These are phyloP conservation scores for Escallonia herrerae DNA, from an alignment of 129 eudicot genomes.

Conservation along the genomic window DNA sequence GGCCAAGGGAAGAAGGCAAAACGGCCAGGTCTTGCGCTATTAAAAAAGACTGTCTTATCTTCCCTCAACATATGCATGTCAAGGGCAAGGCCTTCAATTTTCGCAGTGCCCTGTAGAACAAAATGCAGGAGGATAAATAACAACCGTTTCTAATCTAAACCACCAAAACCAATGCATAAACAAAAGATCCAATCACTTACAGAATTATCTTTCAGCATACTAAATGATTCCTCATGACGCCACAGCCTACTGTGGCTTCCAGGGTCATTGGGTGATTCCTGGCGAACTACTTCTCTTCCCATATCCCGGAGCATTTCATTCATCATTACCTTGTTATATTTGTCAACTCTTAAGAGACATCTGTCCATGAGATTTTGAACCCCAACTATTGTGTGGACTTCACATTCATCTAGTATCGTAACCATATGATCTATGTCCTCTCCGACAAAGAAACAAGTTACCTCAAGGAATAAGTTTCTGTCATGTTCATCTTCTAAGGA, in stretches of 20 bases:
- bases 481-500: neutral
- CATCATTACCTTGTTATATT: neutral
- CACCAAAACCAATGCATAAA: too few species aligned
- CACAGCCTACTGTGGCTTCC: neutral
- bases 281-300: neutral
- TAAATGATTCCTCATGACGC: neutral
- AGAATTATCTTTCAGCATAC: neutral
- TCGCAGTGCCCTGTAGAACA: too few species aligned
- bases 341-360: neutral
- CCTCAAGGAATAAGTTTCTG: neutral
- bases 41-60: too few species aligned
- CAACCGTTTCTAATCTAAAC: too few species aligned
- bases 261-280: neutral
- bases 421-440: neutral
- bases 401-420: neutral
- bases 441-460: conserved; percentile 8
- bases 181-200: neutral
- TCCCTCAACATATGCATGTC: too few species aligned
- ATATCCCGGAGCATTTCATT: neutral
- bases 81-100: too few species aligned
- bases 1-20: too few species aligned
- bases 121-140: too few species aligned
- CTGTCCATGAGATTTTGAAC: neutral
- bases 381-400: neutral
- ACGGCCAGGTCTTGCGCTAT: too few species aligned